Conservation (phyloP, 805 yeast species). For the Limtongozyma cylindracea region DNA sequence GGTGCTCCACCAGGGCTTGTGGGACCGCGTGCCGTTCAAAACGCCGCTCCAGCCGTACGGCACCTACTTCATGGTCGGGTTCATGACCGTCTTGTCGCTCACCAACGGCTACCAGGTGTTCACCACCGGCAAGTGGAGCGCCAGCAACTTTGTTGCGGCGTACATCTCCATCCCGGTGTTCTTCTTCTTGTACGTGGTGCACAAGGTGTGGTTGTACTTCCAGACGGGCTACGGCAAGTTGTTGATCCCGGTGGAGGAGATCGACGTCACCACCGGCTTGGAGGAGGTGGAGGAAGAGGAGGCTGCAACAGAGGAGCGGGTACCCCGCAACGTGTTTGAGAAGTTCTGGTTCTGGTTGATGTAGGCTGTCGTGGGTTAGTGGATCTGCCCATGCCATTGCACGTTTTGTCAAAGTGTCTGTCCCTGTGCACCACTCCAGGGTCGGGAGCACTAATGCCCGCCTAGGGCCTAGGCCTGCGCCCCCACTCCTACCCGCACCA, state of each 20-base stretch:
- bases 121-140: conserved; percentile 22
- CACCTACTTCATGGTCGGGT: conserved; percentile 23
- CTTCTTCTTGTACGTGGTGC: conserved; percentile 26
- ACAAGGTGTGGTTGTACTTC: conserved; percentile 16
- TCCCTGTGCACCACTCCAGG: no score
- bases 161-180: conserved; percentile 41
- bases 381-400: no score
- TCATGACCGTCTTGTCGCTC: conserved; percentile 24
- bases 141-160: conserved; percentile 41
- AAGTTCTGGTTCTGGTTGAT: no score
- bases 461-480: no score
- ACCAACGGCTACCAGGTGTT: conserved; percentile 59
- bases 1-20: conserved; percentile 20
- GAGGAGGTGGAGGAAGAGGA: conserved; percentile 32
- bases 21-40: conserved; percentile 30
- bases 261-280: conserved; percentile 34
- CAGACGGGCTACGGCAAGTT: conserved; percentile 8
- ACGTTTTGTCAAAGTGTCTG: no score
- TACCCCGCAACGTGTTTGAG: no score
- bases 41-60: conserved; percentile 31
- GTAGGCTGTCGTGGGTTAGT: no score
- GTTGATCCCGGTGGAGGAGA: conserved; percentile 24
- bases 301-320: no score
- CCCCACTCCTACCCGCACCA: no score
- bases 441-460: no score